Percentiles rank a stretch among this genome's conserved stretches.
These are phyloP conservation scores for Backusella morwellensis DNA, from an alignment of 192 early-diverging fungal genomes.

Conservation along the genomic window DNA sequence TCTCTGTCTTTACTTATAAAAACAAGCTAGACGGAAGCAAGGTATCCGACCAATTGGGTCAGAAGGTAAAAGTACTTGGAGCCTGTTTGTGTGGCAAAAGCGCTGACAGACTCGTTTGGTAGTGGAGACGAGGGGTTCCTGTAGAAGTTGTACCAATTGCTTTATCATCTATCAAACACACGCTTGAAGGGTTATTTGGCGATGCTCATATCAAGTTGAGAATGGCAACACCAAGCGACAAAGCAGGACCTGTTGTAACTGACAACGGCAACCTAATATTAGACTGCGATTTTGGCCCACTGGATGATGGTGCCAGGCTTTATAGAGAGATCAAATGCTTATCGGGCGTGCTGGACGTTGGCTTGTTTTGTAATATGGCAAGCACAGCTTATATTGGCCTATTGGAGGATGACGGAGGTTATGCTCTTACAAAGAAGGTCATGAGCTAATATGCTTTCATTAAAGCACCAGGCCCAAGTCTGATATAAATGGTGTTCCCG, in stretches of 20 bases:
- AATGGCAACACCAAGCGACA: slow-evolving; percentile 61
- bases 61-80: slow-evolving; percentile 18
- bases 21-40: slow-evolving; percentile 69
- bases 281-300: slow-evolving; percentile 78
- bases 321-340: slow-evolving; percentile 61
- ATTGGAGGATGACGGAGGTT: slow-evolving; percentile 61
- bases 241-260: slow-evolving; percentile 94
- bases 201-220: slow-evolving; percentile 64
- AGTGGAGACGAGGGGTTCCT: slow-evolving; percentile 84
- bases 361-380: slow-evolving; percentile 88
- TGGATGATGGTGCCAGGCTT: slow-evolving; percentile 51
- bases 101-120: not conserved
- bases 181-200: slow-evolving; percentile 25
- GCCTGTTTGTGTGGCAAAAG: not conserved
- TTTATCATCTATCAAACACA: slow-evolving; percentile 60
- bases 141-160: slow-evolving; percentile 89
- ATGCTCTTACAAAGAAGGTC: not conserved
- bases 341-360: slow-evolving; percentile 91
- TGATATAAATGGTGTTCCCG: too few relatives aligned
- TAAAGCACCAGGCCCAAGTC: too few relatives aligned
- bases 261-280: slow-evolving; percentile 94
- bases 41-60: slow-evolving; percentile 54
- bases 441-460: too few relatives aligned
- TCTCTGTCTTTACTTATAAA: not conserved
- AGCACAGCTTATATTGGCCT: slow-evolving; percentile 82